A percentile compares a stretch with the other conserved stretches of the same genome.
These are phyloP conservation scores for Chlorella sp. DNA, from an alignment of 139 green algal species.

Conservation along the genomic window DNA sequence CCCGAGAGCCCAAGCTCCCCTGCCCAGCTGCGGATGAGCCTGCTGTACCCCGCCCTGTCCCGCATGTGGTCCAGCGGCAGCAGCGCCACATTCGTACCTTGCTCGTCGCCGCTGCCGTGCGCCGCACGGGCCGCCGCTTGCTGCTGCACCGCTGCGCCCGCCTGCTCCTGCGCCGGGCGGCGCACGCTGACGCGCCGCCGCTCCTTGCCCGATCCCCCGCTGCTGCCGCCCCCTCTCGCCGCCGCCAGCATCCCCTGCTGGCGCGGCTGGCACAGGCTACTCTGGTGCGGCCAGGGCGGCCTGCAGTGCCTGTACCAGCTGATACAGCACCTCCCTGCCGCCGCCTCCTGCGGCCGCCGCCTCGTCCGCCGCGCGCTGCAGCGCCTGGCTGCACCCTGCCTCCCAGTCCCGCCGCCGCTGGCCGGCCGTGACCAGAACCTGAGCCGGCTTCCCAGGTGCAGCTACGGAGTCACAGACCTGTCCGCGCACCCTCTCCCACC, in stretches of 20 bases:
- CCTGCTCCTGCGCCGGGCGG: neutral
- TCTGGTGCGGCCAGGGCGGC: neutral
- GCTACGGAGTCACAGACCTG: neutral
- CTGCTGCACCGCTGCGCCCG: neutral
- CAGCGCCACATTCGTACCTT: slow-evolving; percentile 9
- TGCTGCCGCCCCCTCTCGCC: neutral
- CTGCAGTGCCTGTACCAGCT: neutral
- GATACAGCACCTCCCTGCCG: slow-evolving; percentile 8
- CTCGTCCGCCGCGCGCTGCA: slow-evolving; percentile 1
- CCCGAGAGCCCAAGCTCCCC: slow-evolving; percentile 40
- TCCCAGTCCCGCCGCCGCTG: neutral
- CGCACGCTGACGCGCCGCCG: no score
- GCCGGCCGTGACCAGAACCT: neutral
- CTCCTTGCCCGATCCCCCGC: neutral
- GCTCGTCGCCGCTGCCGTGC: no score
- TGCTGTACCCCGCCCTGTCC: slow-evolving; percentile 22
- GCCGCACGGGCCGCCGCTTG: neutral
- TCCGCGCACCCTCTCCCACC: no score
- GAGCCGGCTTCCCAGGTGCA: neutral
- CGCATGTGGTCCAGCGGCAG: slow-evolving; percentile 49
- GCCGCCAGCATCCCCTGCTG: neutral
- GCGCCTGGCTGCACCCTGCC: neutral
- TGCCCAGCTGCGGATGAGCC: slow-evolving; percentile 25
- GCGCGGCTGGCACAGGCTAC: no score
- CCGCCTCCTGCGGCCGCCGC: neutral